Evolutionary conservation across 257 asterid species (phyloP), one percentile per base, ranked within the genome.

Genomic region (Nicotiana tomentosiformis): DNA sequence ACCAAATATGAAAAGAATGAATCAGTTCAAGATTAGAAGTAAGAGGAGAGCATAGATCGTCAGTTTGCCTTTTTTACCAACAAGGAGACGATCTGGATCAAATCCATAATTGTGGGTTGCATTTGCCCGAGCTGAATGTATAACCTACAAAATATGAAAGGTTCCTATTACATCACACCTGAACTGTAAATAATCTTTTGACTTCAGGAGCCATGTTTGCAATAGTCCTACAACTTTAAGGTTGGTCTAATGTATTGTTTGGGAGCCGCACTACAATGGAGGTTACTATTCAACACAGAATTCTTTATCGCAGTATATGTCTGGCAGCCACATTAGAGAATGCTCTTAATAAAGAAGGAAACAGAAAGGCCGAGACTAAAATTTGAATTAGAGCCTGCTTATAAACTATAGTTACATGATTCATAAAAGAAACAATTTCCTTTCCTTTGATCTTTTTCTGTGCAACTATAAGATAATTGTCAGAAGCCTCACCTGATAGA

Each of bases 71-170:
- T 74, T 43, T 67, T 89, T 94, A 94, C 98, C 98, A 86, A 93
- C 93, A 89, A 94, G 90, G 66, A 93, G 97, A 64, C 97, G 97
- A 33, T 93, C 97, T 6, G 91, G 88, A 80, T 94, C 96, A 20
- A 92, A 88, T 55, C 97, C 94, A 77, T 92, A 87, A 86, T 94
- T 94, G 88, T 94, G 97, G 4, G 92, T 88, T 62, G 98, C 98
- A 87, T 94, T 94, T 82, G 97, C 98, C 53, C 97, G 97, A 82
- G 97, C 97, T 83, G 97, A 92, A 90, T 93, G 97, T 84, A 94
- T 92, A 77, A 94, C 98, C 98, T 92, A 93, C 86, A 83, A 16
- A 49, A 64, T 12, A 43, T 43, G 51, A 77, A 60, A 81, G 66
- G 58, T 68, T 61, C 53, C 26, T 32, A 55, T 80, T 80, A 80